Evolutionary conservation across 306 rosid genomes (phyloP).

Genomic region (Prunus padus): DNA sequence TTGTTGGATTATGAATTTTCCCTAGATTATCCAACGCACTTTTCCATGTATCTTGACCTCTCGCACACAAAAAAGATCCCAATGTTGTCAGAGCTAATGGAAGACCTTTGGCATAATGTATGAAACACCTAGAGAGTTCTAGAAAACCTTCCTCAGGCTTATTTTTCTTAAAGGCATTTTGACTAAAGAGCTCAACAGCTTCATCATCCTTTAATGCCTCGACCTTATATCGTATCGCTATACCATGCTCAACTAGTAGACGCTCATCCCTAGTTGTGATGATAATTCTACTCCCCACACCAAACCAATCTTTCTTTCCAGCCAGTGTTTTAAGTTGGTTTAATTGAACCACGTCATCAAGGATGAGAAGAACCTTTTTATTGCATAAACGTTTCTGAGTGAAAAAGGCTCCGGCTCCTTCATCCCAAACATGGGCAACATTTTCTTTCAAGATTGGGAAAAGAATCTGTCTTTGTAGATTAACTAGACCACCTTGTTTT

Average conservation of each 20-base stretch:
- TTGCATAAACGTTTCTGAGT: slow-evolving; percentile 16
- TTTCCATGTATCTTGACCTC: background rate
- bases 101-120: background rate
- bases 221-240: too few relatives aligned
- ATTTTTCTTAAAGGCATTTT: too few relatives aligned
- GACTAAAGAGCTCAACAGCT: too few relatives aligned
- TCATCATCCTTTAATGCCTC: too few relatives aligned
- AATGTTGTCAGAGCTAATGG: background rate
- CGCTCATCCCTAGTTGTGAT: slow-evolving; percentile 32
- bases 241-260: background rate
- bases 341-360: slow-evolving; percentile 32
- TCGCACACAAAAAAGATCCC: background rate
- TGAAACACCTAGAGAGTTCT: too few relatives aligned
- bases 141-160: too few relatives aligned
- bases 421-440: background rate
- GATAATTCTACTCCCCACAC: slow-evolving; percentile 33
- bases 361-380: background rate
- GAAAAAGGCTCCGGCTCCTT: background rate
- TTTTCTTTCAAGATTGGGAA: slow-evolving; percentile 2
- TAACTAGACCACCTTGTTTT: slow-evolving; percentile 2
- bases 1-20: background rate
- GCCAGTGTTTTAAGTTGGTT: slow-evolving; percentile 28
- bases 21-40: background rate
- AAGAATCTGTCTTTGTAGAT: slow-evolving; percentile 28
- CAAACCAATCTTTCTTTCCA: slow-evolving; percentile 11